Evolutionary conservation across 2,329 filamentous ascomycete species (phyloP), one percentile per base, ranked within the genome.

Genomic region (Periconia sp.): DNA sequence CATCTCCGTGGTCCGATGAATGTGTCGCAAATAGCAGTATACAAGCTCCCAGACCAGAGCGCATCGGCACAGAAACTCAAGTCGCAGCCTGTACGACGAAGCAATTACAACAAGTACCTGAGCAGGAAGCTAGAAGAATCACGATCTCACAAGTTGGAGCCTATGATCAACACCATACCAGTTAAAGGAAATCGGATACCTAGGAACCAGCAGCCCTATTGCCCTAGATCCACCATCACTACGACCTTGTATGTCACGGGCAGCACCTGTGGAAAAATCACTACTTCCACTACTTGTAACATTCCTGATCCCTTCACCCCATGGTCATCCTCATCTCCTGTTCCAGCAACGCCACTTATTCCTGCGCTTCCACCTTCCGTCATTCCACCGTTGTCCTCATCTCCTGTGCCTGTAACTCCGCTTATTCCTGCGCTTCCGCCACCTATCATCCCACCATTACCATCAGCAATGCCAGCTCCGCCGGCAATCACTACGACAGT

Each of bases 1-100:
- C 86, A 91, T 69, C 80, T 92, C 66, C 86, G 89, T 61, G 90
- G 89, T 2, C 89, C 89, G 1, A 71, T 90, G 61, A 75, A 82
- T 40, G 69, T 92, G 31, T 85, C 84, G 66, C 81, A 89, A 60
- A 79, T 91, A 50, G 89, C 88, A 11, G 85, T 86, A 50, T 92
- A 91, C 72, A 81, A 78, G 44, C 80, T 84, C 8, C 64, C 66
- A 6, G 50, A 47, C 17, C 58, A 23, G 48, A 57, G 35, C 52
- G 56, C 47, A 20, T 52, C 49, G 13, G 52, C 33, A 13, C 23
- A 27, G 23, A 27, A 37, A 37, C 33, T 13, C 5, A 14, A n/a
- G 33, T 37, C 33, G 33, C 33, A 37, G 15, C 33, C 33, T 6
- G 13, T 13, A 37, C 11, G 50, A 37, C 46, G 53, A 31, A 17